Conservation (phyloP, 2,329 filamentous ascomycete genomes). For the Microcera coccophila region DNA sequence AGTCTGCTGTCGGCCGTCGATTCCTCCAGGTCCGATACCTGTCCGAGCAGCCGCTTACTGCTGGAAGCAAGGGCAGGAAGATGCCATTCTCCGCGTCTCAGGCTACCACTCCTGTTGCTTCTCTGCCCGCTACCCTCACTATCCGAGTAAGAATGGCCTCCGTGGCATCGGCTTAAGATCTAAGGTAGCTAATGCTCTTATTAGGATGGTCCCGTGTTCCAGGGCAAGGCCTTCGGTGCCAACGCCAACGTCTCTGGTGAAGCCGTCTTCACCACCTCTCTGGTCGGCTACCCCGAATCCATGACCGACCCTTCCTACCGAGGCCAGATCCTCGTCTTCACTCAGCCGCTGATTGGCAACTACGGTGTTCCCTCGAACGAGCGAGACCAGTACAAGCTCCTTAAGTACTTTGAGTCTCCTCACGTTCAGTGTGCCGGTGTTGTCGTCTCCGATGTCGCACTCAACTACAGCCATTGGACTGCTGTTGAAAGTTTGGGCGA, state of each 20-base stretch:
- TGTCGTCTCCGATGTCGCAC: conserved; percentile 89
- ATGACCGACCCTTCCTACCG: conserved; percentile 85
- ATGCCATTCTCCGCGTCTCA: conserved; percentile 57
- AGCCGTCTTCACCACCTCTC: conserved; percentile 96
- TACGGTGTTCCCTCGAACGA: conserved; percentile 89
- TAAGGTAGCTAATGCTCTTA: conserved; percentile 2
- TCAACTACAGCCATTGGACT: conserved; percentile 97
- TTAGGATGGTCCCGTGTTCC: conserved; percentile 90
- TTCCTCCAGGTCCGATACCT: conserved; percentile 37
- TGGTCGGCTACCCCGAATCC: conserved; percentile 96
- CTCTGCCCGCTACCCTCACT: conserved; percentile 73
- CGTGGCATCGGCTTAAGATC: not conserved
- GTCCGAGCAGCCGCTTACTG: conserved; percentile 46
- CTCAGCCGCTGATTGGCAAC: conserved; percentile 95
- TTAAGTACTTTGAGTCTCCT: conserved; percentile 97
- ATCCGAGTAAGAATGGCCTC: conserved; percentile 65
- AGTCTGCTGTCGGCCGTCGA: conserved; percentile 38
- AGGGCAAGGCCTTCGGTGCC: conserved; percentile 93
- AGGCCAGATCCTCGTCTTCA: conserved; percentile 97
- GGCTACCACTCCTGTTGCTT: conserved; percentile 61
- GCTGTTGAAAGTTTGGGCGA: conserved; percentile 88
- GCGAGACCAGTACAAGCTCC: conserved; percentile 81
- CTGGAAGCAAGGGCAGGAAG: conserved; percentile 65
- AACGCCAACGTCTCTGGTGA: conserved; percentile 96
- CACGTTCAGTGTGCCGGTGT: conserved; percentile 96